Base-by-base conservation (phyloP, 352 stramenopile genomes). In the Phytophthora tubulina region DNA sequence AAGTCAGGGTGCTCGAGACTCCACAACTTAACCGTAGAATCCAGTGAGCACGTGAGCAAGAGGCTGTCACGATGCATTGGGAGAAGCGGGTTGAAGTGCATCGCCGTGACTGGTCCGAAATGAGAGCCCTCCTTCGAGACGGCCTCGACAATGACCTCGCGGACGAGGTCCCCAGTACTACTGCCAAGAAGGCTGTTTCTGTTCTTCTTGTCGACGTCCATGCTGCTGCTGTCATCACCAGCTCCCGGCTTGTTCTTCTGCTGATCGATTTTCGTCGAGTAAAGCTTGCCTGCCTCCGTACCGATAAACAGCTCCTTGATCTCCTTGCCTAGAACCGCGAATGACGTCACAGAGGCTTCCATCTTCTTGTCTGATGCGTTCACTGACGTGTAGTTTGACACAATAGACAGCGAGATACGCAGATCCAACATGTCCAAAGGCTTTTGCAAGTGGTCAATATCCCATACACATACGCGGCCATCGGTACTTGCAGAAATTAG, bases 21-120 rank as follows among this genome's bases (percentile, higher is more conserved):
- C 91, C 91, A 97, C 13, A 97, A 46, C 60, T 95, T 95, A 46
- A 96, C 90, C 2, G 84, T 96, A 59, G 90, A 97, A 70, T 97
- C 91, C 38, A 96, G 72, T 21, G 89, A 96, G 39, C 86, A 85
- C 8, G 89, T 96, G 10, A 97, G 76, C 63, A 97, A 68, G 17
- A 97, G 71, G 0, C 78, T 85, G 51, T 97, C 91, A 32, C 82
- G 85, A 48, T 94, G 88, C 31, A 82, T 76, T 4, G 84, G 84
- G 5, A 95, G 61, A 46, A 92, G 59, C 35, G 86, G 88, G 63
- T 96, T 92, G 39, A 95, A 89, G 59, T 97, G 87, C 85, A 96
- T 93, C 2, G 86, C 88, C 2, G 90, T 96, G 27, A 97, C 80
- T 1, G 88, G 90, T 0, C 88, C 90, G 36, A 94, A 97, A 73